A percentile compares a stretch with the other conserved stretches of the same genome.
phyloP scores from a whole-genome alignment of 2,329 filamentous ascomycete species.

The Zymoseptoria tritici region DNA sequence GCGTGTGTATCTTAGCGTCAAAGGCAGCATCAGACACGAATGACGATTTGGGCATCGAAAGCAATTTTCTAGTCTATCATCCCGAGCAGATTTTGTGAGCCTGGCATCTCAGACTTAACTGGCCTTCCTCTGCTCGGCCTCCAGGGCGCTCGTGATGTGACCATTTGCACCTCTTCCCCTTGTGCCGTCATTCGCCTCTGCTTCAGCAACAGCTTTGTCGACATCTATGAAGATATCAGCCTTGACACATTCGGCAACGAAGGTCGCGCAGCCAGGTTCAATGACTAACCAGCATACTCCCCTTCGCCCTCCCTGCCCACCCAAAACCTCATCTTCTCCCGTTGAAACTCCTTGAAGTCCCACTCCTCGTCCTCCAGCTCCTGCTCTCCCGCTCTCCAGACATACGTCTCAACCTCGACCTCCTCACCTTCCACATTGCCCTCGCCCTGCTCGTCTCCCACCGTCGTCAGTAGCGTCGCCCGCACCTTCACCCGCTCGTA shows the following conservation, averaged over 20 bases:
- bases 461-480: slow-evolving; percentile 17
- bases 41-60: neutral
- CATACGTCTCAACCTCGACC: slow-evolving; percentile 41
- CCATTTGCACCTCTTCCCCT: slow-evolving; percentile 39
- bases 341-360: slow-evolving; percentile 78
- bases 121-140: slow-evolving; percentile 22
- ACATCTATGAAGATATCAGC: slow-evolving; percentile 31
- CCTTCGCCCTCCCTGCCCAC: slow-evolving; percentile 42
- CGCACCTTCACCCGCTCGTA: slow-evolving; percentile 1
- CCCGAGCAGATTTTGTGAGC: too few relatives aligned
- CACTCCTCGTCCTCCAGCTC: slow-evolving; percentile 68
- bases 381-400: slow-evolving; percentile 42
- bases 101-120: neutral
- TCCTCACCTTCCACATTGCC: slow-evolving; percentile 34
- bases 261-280: neutral
- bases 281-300: slow-evolving; percentile 37
- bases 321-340: slow-evolving; percentile 63
- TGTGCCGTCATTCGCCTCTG: slow-evolving; percentile 35
- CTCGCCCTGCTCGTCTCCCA: slow-evolving; percentile 22
- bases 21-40: neutral
- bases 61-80: too few relatives aligned
- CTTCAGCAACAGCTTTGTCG: slow-evolving; percentile 36
- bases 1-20: neutral
- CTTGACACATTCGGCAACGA: neutral
- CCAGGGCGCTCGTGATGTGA: slow-evolving; percentile 33